These are phyloP conservation scores for Stereocaulon alpinum DNA, from an alignment of 495 filamentous ascomycete species.

Conservation along the genomic window DNA sequence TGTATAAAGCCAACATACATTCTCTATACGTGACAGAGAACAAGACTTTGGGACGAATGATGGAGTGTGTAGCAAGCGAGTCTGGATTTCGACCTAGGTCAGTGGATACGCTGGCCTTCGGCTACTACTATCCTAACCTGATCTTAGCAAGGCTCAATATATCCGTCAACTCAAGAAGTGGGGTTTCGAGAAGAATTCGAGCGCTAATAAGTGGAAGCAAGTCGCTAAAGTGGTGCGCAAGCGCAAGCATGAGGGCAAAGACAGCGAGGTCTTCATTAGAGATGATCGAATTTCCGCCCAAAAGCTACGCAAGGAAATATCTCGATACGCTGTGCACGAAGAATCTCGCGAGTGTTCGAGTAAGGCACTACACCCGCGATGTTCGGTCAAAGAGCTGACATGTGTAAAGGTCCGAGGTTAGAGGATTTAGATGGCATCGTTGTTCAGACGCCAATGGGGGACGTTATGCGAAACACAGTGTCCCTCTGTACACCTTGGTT, in stretches of 20 bases:
- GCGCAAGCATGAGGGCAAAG: slow-evolving; percentile 11
- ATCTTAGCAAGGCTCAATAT: slow-evolving; percentile 21
- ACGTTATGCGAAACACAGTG: background rate
- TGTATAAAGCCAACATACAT: background rate
- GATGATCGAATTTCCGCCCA: slow-evolving; percentile 3
- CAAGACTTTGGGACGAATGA: background rate
- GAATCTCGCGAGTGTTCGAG: background rate
- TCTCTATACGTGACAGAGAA: background rate
- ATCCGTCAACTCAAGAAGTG: slow-evolving; percentile 19
- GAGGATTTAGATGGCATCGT: background rate
- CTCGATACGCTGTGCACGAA: slow-evolving; percentile 11
- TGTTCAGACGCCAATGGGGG: background rate
- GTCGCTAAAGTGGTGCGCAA: slow-evolving; percentile 12
- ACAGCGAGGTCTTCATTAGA: slow-evolving; percentile 14
- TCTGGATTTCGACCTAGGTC: background rate
- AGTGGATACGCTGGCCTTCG: background rate
- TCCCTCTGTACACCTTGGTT: background rate
- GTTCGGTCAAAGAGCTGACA: background rate
- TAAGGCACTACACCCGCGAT: background rate
- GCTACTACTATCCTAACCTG: background rate
- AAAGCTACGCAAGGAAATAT: slow-evolving; percentile 17
- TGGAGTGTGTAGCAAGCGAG: background rate
- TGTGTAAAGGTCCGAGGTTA: background rate
- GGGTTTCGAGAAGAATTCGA: slow-evolving; percentile 19
- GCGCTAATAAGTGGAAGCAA: slow-evolving; percentile 16